phyloP scores from a whole-genome alignment of 371 early-diverging fungal species.

The Choanephora cucurbitarum region DNA sequence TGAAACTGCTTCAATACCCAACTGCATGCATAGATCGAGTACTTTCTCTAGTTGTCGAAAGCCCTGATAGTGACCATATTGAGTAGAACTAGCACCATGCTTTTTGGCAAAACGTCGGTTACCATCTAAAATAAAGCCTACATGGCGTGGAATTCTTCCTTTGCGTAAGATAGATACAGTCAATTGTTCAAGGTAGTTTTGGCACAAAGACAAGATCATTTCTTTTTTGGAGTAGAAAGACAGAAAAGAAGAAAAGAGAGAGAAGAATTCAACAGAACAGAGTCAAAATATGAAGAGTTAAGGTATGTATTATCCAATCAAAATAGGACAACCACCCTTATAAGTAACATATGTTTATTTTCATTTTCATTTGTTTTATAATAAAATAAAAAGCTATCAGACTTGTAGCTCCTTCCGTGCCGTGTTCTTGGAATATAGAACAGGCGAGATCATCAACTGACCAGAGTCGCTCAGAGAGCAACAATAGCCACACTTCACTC shows the following conservation, averaged over 20 bases:
- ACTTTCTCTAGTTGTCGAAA: constrained; percentile 77
- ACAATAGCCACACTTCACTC: constrained; percentile 41
- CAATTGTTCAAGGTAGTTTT: constrained; percentile 18
- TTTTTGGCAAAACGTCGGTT: constrained; percentile 93
- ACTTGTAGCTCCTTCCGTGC: constrained; percentile 40
- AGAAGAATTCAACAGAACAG: background rate
- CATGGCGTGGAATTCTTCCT: constrained; percentile 92
- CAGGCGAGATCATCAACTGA: constrained; percentile 49
- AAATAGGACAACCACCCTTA: background rate
- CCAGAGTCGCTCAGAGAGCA: constrained; percentile 17
- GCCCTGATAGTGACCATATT: constrained; percentile 84
- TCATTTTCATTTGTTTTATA: constrained; percentile 18
- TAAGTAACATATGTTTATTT: constrained; percentile 6
- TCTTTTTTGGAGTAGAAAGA: background rate
- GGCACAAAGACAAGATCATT: background rate
- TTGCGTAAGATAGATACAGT: constrained; percentile 54
- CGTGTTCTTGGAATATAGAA: constrained; percentile 35
- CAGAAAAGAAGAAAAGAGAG: background rate
- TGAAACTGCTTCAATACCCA: constrained; percentile 90
- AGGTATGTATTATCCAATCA: background rate
- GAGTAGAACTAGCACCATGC: constrained; percentile 43
- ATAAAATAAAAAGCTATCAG: constrained; percentile 30
- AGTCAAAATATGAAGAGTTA: background rate
- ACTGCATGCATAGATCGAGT: constrained; percentile 83
- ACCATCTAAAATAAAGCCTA: constrained; percentile 99